phyloP scores from a whole-genome alignment of 495 filamentous ascomycete genomes.

The Cercophora newfieldiana region DNA sequence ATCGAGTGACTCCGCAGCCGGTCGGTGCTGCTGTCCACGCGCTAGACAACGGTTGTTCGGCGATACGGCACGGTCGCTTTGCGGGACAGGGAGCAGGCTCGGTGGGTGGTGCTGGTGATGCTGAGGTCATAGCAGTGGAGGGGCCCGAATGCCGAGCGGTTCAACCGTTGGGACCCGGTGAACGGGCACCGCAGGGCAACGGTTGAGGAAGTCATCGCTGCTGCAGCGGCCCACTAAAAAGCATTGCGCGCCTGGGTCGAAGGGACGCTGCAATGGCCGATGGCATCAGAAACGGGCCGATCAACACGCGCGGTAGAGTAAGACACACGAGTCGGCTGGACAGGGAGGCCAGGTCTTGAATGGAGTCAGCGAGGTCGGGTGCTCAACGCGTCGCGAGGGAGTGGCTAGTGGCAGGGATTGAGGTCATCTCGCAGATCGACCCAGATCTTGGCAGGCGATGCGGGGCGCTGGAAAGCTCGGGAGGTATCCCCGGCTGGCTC shows the following conservation, averaged over 20 bases:
- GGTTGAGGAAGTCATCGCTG: not conserved
- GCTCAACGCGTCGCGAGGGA: not conserved
- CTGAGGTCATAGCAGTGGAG: not conserved
- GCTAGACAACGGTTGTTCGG: not conserved
- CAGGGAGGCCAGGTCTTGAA: not conserved
- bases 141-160: not conserved
- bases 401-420: slow-evolving; percentile 7
- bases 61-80: not conserved
- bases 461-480: slow-evolving; percentile 3
- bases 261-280: not conserved
- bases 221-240: not conserved
- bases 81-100: not conserved
- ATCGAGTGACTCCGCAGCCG: not conserved
- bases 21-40: not conserved
- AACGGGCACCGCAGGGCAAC: not conserved
- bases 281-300: slow-evolving; percentile 17
- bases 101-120: not conserved
- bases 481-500: not conserved
- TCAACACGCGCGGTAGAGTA: not conserved
- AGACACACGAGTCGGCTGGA: slow-evolving; percentile 5
- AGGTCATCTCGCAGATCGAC: slow-evolving; percentile 22
- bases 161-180: not conserved
- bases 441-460: not conserved
- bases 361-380: not conserved
- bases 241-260: not conserved